Conservation (phyloP, 1,284 basidiomycete species). For the Caloboletus inedulis region DNA sequence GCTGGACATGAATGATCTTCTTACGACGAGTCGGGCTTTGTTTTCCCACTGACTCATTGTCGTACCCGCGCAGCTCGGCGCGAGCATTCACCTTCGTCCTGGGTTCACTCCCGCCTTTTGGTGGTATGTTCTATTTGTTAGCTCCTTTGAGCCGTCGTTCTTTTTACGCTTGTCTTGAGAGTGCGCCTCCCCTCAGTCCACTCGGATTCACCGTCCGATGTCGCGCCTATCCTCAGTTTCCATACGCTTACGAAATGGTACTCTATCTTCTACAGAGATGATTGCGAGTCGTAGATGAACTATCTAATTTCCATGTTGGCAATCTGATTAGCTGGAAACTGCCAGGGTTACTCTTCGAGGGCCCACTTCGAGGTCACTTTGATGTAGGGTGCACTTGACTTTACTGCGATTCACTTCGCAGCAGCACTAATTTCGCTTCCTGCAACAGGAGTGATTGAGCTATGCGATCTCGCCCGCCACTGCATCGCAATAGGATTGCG, state of each 20-base stretch:
- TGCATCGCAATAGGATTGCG: no score
- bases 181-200: neutral
- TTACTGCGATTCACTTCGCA: no score
- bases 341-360: no score
- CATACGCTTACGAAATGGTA: neutral
- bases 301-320: no score
- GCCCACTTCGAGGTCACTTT: no score
- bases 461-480: no score
- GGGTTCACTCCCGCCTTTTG: neutral
- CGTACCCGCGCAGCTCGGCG: no score
- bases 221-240: neutral
- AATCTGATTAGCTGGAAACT: no score
- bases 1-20: neutral
- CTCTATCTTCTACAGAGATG: neutral
- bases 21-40: neutral
- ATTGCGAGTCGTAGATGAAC: no score
- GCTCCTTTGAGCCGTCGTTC: neutral
- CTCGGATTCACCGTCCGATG: neutral
- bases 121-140: neutral
- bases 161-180: neutral
- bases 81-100: neutral
- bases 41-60: neutral
- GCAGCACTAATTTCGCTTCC: no score
- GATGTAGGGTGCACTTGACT: no score
- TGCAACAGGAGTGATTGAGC: no score